These are phyloP conservation scores for Aspergillus sojae DNA, from an alignment of 2,329 filamentous ascomycete genomes.

Conservation along the genomic window DNA sequence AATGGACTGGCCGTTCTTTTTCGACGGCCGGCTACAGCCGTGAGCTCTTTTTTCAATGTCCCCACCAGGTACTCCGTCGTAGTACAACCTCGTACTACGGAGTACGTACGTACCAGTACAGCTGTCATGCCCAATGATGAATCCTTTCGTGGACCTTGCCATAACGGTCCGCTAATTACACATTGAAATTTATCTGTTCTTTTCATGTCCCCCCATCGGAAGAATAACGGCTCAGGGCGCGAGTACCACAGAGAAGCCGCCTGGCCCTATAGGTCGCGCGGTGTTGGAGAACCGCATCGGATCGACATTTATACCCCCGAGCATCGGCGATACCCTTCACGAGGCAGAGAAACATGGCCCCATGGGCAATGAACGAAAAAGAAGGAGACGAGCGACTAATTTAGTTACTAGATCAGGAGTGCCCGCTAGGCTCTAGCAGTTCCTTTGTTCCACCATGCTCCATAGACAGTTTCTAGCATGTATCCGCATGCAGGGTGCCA, in stretches of 20 bases:
- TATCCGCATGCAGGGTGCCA: not conserved
- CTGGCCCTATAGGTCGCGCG: not conserved
- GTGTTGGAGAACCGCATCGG: not conserved
- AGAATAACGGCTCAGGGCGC: not conserved
- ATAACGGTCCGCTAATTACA: not conserved
- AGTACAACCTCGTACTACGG: not conserved
- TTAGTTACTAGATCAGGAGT: conserved; percentile 1
- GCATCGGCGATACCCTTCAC: not conserved
- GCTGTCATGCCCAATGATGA: not conserved
- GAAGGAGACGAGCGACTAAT: not conserved
- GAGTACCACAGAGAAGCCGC: not conserved
- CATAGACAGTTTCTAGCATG: conserved; percentile 4
- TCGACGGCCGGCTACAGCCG: not conserved
- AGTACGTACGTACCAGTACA: not conserved
- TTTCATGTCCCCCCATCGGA: not conserved
- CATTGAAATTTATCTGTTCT: not conserved
- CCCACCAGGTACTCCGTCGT: not conserved
- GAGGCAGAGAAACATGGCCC: not conserved
- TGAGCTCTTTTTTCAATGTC: not conserved
- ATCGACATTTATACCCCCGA: not conserved
- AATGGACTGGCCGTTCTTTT: not conserved
- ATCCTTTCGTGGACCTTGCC: not conserved
- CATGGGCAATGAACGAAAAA: not conserved
- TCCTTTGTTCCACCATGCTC: conserved; percentile 1
- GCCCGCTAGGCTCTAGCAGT: not conserved